Evolutionary conservation across 2,329 filamentous ascomycete species (phyloP), one percentile per base, ranked within the genome.

Genomic region (Mariannaea elegans): DNA sequence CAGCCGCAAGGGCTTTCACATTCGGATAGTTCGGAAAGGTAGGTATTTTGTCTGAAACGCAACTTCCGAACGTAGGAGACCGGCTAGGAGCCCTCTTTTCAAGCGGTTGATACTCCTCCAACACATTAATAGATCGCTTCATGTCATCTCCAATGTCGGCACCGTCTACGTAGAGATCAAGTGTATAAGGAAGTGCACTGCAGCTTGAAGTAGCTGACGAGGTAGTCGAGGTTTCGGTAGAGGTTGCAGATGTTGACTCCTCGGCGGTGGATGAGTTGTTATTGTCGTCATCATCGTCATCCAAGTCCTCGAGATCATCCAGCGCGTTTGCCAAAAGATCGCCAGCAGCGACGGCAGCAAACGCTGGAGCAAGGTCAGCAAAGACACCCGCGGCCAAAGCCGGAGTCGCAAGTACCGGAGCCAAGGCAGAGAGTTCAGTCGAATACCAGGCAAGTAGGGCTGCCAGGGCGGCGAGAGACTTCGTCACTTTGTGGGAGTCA

Each of bases 211-310:
- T 42, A 18, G 27, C 38, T 13, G 50, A 45, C 8, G 50, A 39
- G 4, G 45, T 38, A 12, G 57, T 46, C 16, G 50, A 42, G 13
- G 51, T 46, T 12, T 47, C 24, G 16, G 51, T 27, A 8, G 57
- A 50, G 3, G 57, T 44, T 13, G 31, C 32, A 12, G 41, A 10
- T 41, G 56, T 45, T 21, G 56, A 48, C 27, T 59, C 42, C 9
- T 54, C 16, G 24, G 56, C 47, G 12, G 23, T 48, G n/a, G 56
- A 42, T 4, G 49, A 24, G 4, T 59, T 36, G 2, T 55, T 29
- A 9, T 59, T 44, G 7, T 50, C n/a, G n/a, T n/a, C 29, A n/a
- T 48, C 57, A 8, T 60, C 46, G 29, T 60, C 57, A 12, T 49
- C 44, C 4, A 50, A 38, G 4, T 50, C 29, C 18, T 49, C 27